Conservation (phyloP, 2,329 filamentous ascomycete genomes). For the Aureobasidium pullulans region DNA sequence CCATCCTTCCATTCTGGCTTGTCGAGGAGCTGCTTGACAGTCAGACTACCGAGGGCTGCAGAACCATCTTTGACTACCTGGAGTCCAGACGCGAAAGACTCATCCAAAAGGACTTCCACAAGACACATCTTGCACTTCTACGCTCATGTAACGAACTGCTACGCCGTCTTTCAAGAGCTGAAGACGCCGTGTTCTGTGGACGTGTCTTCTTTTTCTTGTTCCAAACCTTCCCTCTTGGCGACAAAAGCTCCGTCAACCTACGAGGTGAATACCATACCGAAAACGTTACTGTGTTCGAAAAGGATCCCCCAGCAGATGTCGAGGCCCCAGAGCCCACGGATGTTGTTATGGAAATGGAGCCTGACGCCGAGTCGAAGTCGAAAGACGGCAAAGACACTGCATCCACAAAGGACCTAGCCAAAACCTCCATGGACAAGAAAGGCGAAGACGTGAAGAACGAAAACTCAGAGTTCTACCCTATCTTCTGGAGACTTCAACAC, state of each 20-base stretch:
- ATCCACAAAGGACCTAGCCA: conserved; percentile 21
- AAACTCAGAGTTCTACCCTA: conserved; percentile 69
- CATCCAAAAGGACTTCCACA: conserved; percentile 69
- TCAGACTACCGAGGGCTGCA: conserved; percentile 87
- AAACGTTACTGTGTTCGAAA: conserved; percentile 82
- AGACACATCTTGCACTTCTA: conserved; percentile 84
- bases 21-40: conserved; percentile 94
- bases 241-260: conserved; percentile 95
- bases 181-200: conserved; percentile 95
- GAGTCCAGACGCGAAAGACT: conserved; percentile 88
- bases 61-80: conserved; percentile 86
- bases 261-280: conserved; percentile 93
- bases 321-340: conserved; percentile 13
- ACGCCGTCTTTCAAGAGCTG: conserved; percentile 85
- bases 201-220: conserved; percentile 98
- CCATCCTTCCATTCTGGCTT: conserved; percentile 78
- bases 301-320: background rate
- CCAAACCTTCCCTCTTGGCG: conserved; percentile 91
- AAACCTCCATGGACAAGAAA: background rate
- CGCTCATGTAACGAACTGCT: conserved; percentile 91
- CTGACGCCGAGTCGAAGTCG: conserved; percentile 23
- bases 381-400: background rate
- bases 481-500: conserved; percentile 90
- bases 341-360: conserved; percentile 20
- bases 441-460: conserved; percentile 49